Base-by-base conservation (phyloP, 805 yeast genomes). In the Yarrowia sp. region DNA sequence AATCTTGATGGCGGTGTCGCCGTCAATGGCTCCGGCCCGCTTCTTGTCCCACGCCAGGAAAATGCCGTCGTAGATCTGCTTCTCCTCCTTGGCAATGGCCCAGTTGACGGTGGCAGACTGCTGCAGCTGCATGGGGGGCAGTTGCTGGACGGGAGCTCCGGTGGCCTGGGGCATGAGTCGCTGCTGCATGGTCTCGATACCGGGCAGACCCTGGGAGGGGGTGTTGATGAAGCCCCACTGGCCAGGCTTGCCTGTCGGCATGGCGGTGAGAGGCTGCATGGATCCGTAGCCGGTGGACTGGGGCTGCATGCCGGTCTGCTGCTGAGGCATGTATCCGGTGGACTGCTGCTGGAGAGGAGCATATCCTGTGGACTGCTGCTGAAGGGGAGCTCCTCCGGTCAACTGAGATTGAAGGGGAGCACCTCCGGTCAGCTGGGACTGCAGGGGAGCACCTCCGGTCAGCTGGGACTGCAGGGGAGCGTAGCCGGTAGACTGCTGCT, bases 41-140 rank as follows among this genome's bases (percentile, higher is more conserved):
- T 81, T 75, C 15, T 86, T 81, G 75, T 93, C 98, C 92, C 97
- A 94, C 49, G 95, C 92, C 68, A 84, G 85, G 80, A 95, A 94
- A 70, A 94, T 91, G 63, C 89, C 90, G 74, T 90, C 96, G 79
- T 93, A 94, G 69, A 92, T 87, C 69, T 83, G 83, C 76, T 92
- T 93, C 76, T 94, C 98, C 74, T 91, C 92, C 73, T 90, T 89
- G 63, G 96, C 88, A 73, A 94, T 92, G 32, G 92, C 90, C 90
- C 91, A 87, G 10, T 89, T 85, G 43, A 89, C 89, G 70, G 89
- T 87, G 16, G 86, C 83, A 58, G 79, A 77, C 67, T 79, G 81
- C 67, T 76, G 75, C 67, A 79, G 75, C 69, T 76, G 78, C 72
- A 69, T 78, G 75, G 14, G 75, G 76, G 69, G 75, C 74, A 38